Evolutionary conservation across 768 basidiomycete genomes (phyloP).

Genomic region (Boletus barrowsii): DNA sequence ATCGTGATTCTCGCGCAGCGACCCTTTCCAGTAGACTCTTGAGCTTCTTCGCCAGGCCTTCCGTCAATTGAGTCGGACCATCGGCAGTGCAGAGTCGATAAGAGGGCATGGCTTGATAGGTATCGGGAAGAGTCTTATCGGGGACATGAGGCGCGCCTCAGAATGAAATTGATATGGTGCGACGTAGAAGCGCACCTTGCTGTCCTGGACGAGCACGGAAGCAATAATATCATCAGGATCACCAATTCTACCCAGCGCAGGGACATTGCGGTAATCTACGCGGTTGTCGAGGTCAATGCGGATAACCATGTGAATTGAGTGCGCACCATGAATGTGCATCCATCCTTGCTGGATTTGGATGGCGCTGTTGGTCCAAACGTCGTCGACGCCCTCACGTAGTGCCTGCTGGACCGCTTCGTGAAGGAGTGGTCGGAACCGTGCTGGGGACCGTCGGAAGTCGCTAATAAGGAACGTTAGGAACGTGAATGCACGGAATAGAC

Average conservation of each 20-base stretch:
- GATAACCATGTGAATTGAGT: neutral
- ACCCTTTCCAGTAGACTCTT: constrained; percentile 35
- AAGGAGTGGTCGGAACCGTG: constrained; percentile 54
- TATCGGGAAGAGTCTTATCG: constrained; percentile 61
- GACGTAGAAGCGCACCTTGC: constrained; percentile 45
- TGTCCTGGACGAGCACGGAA: constrained; percentile 66
- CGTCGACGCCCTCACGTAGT: constrained; percentile 57
- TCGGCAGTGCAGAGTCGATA: constrained; percentile 79
- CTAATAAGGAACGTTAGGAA: neutral
- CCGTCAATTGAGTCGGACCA: constrained; percentile 65
- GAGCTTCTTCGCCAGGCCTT: constrained; percentile 57
- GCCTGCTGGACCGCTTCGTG: constrained; percentile 58
- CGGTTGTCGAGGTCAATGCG: neutral
- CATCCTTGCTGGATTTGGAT: constrained; percentile 69
- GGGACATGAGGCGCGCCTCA: neutral
- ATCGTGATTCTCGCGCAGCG: constrained; percentile 30
- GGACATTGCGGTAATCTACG: constrained; percentile 70
- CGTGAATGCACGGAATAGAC: constrained; percentile 18
- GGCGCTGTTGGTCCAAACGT: constrained; percentile 63
- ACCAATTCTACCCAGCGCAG: constrained; percentile 70
- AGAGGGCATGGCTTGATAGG: constrained; percentile 81
- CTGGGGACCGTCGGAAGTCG: constrained; percentile 33
- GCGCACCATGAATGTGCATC: constrained; percentile 76
- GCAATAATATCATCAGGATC: constrained; percentile 84
- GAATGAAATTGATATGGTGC: neutral